These are phyloP conservation scores for Ophiostoma tasmaniense DNA, from an alignment of 2,329 filamentous ascomycete species.

Conservation along the genomic window DNA sequence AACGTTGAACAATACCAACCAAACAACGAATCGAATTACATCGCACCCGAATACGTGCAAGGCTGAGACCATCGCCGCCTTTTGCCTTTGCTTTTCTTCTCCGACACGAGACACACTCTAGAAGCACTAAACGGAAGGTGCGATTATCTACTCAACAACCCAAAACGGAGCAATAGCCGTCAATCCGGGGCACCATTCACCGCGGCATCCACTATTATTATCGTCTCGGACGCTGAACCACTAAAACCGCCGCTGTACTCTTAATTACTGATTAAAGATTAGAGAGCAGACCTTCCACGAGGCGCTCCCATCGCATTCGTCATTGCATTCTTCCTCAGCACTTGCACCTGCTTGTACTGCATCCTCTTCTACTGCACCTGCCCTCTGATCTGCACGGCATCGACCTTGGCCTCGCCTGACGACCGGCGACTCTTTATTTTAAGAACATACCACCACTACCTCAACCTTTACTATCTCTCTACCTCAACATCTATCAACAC, in stretches of 20 bases:
- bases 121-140: neutral
- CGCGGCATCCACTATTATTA: neutral
- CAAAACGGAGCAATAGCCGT: neutral
- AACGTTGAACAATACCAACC: neutral
- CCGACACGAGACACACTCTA: neutral
- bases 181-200: constrained; percentile 1
- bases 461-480: neutral
- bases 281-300: neutral
- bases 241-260: neutral
- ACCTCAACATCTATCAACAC: neutral
- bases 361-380: neutral
- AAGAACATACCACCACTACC: neutral
- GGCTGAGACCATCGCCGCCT: neutral
- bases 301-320: neutral
- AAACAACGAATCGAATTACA: neutral
- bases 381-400: neutral
- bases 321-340: neutral
- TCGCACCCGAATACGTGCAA: neutral
- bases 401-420: neutral
- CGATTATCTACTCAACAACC: neutral
- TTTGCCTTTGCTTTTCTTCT: neutral
- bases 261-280: too few species aligned
- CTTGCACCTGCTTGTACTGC: neutral
- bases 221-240: neutral
- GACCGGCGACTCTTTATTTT: neutral